A percentile compares a stretch with the other conserved stretches of the same genome.
Evolutionary conservation across 495 filamentous ascomycete species (phyloP).

Genomic region (Beverwykella pulmonaria): DNA sequence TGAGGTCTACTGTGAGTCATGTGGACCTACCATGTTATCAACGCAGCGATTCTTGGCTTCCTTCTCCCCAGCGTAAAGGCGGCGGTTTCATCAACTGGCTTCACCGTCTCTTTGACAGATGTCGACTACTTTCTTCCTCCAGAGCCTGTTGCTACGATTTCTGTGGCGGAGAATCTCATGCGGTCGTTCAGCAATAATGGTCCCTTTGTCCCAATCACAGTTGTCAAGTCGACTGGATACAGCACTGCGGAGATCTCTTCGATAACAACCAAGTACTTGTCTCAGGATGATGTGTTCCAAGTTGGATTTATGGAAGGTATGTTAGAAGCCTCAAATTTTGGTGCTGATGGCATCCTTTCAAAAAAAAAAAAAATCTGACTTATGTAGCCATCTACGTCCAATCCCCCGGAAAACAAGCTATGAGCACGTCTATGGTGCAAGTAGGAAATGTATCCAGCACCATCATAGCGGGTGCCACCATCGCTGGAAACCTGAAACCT

Average conservation of each 20-base stretch:
- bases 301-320: constrained; percentile 40
- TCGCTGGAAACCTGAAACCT: constrained; percentile 31
- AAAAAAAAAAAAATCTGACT: background rate
- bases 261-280: constrained; percentile 7
- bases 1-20: no score
- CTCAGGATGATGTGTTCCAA: constrained; percentile 42
- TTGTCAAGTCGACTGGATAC: constrained; percentile 31
- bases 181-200: constrained; percentile 7
- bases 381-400: constrained; percentile 7
- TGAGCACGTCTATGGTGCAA: constrained; percentile 3
- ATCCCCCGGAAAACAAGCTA: background rate
- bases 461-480: background rate
- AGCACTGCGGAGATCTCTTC: constrained; percentile 16
- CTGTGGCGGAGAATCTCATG: constrained; percentile 8
- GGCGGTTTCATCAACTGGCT: constrained; percentile 36
- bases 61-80: background rate
- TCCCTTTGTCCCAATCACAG: constrained; percentile 40
- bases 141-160: constrained; percentile 28
- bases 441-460: constrained; percentile 15
- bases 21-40: no score
- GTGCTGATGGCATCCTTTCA: background rate
- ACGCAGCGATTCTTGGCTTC: no score
- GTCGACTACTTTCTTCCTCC: constrained; percentile 41
- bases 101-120: constrained; percentile 39
- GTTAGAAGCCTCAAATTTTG: no score